phyloP scores from a whole-genome alignment of 2,329 filamentous ascomycete species.

The Pseudocercospora crystallina region DNA sequence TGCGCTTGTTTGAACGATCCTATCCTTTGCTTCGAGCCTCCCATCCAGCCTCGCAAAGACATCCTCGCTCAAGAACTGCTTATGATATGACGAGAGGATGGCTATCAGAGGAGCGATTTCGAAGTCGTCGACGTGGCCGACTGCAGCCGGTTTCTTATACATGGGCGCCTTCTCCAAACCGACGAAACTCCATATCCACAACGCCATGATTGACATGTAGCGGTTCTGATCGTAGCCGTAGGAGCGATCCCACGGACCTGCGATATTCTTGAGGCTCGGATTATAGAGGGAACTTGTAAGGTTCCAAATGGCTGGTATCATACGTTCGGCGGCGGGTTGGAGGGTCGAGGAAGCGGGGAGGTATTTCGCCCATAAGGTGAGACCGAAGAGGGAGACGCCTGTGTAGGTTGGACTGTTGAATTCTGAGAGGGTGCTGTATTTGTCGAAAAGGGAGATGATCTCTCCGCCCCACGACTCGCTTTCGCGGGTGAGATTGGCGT shows the following conservation, averaged over 20 bases:
- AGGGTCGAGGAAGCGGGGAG: constrained; percentile 55
- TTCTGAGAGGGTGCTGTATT: constrained; percentile 58
- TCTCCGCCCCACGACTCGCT: constrained; percentile 59
- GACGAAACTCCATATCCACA: constrained; percentile 60
- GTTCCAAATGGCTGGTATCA: constrained; percentile 58
- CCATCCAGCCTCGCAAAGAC: constrained; percentile 39
- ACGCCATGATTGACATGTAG: constrained; percentile 58
- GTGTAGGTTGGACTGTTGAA: constrained; percentile 65
- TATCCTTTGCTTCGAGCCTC: constrained; percentile 43
- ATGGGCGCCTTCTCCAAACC: constrained; percentile 47
- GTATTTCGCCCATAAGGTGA: constrained; percentile 62
- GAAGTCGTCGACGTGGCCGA: constrained; percentile 61
- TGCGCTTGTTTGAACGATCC: constrained; percentile 53
- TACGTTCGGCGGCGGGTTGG: constrained; percentile 50
- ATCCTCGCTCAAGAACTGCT: constrained; percentile 46
- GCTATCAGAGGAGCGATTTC: constrained; percentile 59
- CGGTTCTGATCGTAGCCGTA: constrained; percentile 66
- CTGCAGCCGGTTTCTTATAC: constrained; percentile 47
- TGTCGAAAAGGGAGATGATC: constrained; percentile 58
- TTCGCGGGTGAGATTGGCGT: constrained; percentile 59
- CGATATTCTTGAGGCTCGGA: constrained; percentile 59
- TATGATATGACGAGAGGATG: constrained; percentile 53
- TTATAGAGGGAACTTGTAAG: constrained; percentile 58
- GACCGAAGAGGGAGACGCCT: constrained; percentile 59
- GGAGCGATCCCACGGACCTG: constrained; percentile 63